Percentiles rank a stretch among this genome's conserved stretches.
phyloP scores from a whole-genome alignment of 768 basidiomycete genomes.

The Boletus bicolor region DNA sequence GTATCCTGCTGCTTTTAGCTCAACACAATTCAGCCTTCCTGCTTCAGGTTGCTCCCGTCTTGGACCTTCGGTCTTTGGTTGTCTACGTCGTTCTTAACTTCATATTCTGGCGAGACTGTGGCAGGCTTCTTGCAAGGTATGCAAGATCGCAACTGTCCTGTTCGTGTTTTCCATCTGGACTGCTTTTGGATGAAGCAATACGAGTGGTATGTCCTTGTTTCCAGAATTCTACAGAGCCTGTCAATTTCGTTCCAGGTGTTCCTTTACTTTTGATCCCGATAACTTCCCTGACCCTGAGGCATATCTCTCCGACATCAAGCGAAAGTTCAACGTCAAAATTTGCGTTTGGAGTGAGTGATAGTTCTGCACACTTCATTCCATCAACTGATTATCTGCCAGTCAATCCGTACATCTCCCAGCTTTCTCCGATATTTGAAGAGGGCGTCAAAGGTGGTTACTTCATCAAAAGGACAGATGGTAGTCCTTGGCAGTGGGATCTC shows the following conservation, averaged over 20 bases:
- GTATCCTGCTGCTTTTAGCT: background rate
- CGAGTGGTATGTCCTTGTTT: constrained; percentile 46
- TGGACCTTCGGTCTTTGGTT: constrained; percentile 82
- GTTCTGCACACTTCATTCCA: background rate
- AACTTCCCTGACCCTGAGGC: constrained; percentile 71
- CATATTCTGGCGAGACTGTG: constrained; percentile 66
- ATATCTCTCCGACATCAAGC: constrained; percentile 58
- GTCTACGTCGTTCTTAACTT: constrained; percentile 73
- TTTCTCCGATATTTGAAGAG: constrained; percentile 67
- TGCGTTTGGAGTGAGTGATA: constrained; percentile 62
- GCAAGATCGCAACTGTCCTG: constrained; percentile 56
- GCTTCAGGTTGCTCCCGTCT: constrained; percentile 54
- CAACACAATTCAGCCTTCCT: background rate
- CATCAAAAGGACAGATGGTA: constrained; percentile 65
- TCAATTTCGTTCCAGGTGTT: constrained; percentile 46
- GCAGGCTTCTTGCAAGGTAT: constrained; percentile 69
- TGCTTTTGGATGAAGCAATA: constrained; percentile 78
- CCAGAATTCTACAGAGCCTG: background rate
- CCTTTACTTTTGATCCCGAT: constrained; percentile 74
- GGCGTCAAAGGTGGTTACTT: constrained; percentile 65
- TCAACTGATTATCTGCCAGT: constrained; percentile 37
- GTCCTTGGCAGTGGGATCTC: constrained; percentile 67
- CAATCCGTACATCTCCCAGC: constrained; percentile 72
- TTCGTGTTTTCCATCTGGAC: constrained; percentile 73
- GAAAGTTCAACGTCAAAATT: constrained; percentile 63